phyloP scores from a whole-genome alignment of 163 green algal species.

The Smithsoniella earleae region DNA sequence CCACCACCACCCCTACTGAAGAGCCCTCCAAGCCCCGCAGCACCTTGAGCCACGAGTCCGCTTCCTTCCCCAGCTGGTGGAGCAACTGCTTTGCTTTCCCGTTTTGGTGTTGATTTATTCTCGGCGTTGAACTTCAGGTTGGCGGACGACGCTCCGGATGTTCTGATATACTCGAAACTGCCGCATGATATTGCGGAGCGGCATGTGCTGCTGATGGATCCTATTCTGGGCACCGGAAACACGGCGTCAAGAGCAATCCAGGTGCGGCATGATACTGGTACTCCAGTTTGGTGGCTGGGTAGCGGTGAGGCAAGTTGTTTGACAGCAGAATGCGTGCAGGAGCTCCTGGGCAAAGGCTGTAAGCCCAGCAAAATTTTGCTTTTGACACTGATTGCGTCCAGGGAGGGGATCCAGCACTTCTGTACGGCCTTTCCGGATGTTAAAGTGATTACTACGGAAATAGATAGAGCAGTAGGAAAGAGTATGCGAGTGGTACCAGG shows the following conservation, averaged over 20 bases:
- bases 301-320: too few relatives aligned
- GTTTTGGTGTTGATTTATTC: too few relatives aligned
- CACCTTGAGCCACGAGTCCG: background rate
- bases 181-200: constrained; percentile 79
- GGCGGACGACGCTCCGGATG: constrained; percentile 30
- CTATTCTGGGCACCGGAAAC: constrained; percentile 82
- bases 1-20: background rate
- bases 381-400: constrained; percentile 85
- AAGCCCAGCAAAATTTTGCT: constrained; percentile 82
- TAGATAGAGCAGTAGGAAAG: constrained; percentile 73
- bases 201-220: constrained; percentile 93
- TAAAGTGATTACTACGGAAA: constrained; percentile 90
- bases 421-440: constrained; percentile 46
- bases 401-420: constrained; percentile 78
- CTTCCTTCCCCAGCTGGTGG: background rate
- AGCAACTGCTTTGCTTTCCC: too few relatives aligned
- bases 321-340: too few relatives aligned
- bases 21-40: background rate
- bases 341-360: constrained; percentile 78
- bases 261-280: constrained; percentile 40
- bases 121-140: too few relatives aligned
- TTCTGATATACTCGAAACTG: constrained; percentile 86
- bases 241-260: constrained; percentile 66
- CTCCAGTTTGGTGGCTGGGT: background rate
- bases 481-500: constrained; percentile 80